Evolutionary conservation across 176 grass and related monocot species (phyloP).

Genomic region (Musa acuminata): DNA sequence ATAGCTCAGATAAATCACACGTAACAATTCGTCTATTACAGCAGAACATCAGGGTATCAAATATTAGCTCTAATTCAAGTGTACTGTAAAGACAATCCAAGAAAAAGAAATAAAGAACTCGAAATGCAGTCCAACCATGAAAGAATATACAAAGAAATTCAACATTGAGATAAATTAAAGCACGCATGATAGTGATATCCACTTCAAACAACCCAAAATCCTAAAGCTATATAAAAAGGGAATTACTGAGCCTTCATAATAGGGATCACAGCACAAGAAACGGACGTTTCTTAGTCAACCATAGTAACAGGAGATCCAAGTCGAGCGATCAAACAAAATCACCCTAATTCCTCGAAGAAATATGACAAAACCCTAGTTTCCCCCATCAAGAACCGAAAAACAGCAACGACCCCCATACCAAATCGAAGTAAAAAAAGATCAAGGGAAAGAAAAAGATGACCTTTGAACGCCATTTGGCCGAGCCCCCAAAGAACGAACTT

Average conservation of each 20-base stretch:
- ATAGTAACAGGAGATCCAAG: too few species aligned
- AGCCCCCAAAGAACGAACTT: constrained; percentile 50
- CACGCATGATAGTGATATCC: too few species aligned
- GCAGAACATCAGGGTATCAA: background rate
- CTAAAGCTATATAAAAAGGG: too few species aligned
- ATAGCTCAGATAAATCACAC: background rate
- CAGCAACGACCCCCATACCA: background rate
- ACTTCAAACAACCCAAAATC: too few species aligned
- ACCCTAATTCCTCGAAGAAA: background rate
- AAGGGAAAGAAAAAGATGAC: background rate
- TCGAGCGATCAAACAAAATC: too few species aligned
- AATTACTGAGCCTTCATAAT: too few species aligned
- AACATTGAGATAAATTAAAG: too few species aligned
- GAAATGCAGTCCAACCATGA: too few species aligned
- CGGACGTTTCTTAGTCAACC: too few species aligned
- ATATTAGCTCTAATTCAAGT: background rate
- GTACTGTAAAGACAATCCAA: background rate
- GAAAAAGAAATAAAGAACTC: too few species aligned
- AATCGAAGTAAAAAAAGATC: background rate
- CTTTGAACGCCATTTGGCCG: constrained; percentile 28
- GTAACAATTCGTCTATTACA: background rate
- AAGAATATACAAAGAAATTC: too few species aligned
- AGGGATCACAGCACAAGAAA: too few species aligned
- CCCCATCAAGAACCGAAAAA: background rate
- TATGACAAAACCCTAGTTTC: background rate